Evolutionary conservation across 441 rosid species (phyloP), one percentile per base, ranked within the genome.

Genomic region (Capsella rubella): DNA sequence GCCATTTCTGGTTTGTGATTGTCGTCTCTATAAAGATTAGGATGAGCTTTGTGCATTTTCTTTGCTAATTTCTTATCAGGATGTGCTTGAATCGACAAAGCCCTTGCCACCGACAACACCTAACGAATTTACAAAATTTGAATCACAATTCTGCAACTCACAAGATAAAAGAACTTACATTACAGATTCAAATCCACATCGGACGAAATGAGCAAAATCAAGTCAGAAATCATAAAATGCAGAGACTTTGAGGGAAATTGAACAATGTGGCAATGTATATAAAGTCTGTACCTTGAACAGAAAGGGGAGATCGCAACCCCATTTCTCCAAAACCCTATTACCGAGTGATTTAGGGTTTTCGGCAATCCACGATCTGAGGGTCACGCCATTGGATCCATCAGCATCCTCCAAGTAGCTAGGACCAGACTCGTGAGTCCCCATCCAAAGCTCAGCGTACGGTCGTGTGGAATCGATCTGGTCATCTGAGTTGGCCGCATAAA

Each of bases 1-100:
- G 99, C 99, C 98, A 96, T 96, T 78, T 96, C 99, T 42, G 96
- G 98, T 82, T 96, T 96, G 81, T 96, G 99, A 81, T 90, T 96
- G 46, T 74, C 94, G 64, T 96, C 97, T 86, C 88, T 91, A 45
- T 93, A 96, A 55, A 84, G 79, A 84, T 88, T 71, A 27, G 99
- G 99, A 46, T 52, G 89, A 81, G 85, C 84, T 80, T 89, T 86
- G 55, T 93, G 97, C 83, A 96, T 72, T 59, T 76, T 76, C 83
- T 82, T 82, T 5, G 97, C 98, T 79, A 89, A 79, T 60, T 83
- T 78, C 81, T 91, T 93, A 80, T 96, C 98, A 0, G 98, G 98
- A 81, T 96, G 98, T 5, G 97, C 97, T 82, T 96, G 99, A 74
- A 96, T 93, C 52, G 98, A 96, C 78, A 96, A 73, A 10, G 97